These are phyloP conservation scores for Lagerstroemia speciosa DNA, from an alignment of 345 rosid species.

Conservation along the genomic window DNA sequence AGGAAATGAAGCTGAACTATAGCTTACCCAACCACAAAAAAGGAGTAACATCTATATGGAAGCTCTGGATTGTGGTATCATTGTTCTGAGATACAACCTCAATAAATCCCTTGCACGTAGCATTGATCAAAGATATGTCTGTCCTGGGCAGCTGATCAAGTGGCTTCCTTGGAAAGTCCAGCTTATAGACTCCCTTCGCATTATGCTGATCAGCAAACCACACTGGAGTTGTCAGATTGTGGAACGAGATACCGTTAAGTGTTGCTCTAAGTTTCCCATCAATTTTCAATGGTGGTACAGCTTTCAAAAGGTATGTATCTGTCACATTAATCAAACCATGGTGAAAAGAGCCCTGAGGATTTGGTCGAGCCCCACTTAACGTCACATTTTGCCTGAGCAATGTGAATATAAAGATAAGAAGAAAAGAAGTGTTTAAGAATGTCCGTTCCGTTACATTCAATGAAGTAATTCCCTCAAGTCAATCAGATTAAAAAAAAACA, in stretches of 20 bases:
- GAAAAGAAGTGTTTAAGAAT: neutral
- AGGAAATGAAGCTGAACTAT: neutral
- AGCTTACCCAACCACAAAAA: slow-evolving; percentile 81
- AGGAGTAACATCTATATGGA: slow-evolving; percentile 77
- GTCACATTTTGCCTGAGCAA: slow-evolving; percentile 63
- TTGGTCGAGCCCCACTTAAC: slow-evolving; percentile 97
- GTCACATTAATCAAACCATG: slow-evolving; percentile 82
- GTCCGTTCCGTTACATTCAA: slow-evolving; percentile 13
- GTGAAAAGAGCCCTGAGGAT: slow-evolving; percentile 93
- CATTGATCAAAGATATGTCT: slow-evolving; percentile 72
- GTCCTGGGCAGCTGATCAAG: slow-evolving; percentile 37
- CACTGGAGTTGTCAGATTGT: slow-evolving; percentile 56
- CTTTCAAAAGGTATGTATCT: slow-evolving; percentile 52
- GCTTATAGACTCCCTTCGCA: slow-evolving; percentile 76
- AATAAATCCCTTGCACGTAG: slow-evolving; percentile 79
- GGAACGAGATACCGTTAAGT: slow-evolving; percentile 78
- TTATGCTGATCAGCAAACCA: slow-evolving; percentile 63
- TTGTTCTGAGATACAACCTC: slow-evolving; percentile 82
- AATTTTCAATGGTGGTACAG: slow-evolving; percentile 57
- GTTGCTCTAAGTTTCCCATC: slow-evolving; percentile 57
- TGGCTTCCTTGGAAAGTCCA: slow-evolving; percentile 75
- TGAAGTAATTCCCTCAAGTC: neutral
- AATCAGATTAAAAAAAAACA: slow-evolving; percentile 14
- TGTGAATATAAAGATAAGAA: too few relatives aligned
- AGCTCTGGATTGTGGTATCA: slow-evolving; percentile 82